These are phyloP conservation scores for Pythium vanterpoolii DNA, from an alignment of 352 stramenopile genomes.

Conservation along the genomic window DNA sequence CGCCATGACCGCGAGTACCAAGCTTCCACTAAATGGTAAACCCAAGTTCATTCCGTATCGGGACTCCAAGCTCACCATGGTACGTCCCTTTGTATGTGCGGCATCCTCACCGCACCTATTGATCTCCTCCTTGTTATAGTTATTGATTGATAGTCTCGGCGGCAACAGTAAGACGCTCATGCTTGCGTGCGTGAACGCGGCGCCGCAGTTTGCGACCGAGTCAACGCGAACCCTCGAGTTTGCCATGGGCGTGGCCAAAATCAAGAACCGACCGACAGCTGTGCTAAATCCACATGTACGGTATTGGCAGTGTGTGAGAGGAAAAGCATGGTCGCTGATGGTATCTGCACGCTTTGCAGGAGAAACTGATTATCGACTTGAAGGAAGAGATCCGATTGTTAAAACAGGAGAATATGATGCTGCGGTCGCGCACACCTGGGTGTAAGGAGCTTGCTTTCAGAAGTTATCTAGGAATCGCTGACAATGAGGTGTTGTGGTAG, in stretches of 20 bases:
- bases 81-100: not conserved
- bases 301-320: not conserved
- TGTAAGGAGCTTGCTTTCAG: slow-evolving; percentile 27
- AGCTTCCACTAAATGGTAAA: not conserved
- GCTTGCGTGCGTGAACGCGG: slow-evolving; percentile 68
- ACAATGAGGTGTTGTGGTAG: slow-evolving; percentile 17
- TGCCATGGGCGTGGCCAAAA: slow-evolving; percentile 76
- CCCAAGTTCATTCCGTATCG: slow-evolving; percentile 63
- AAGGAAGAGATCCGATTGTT: slow-evolving; percentile 66
- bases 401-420: slow-evolving; percentile 69
- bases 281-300: slow-evolving; percentile 60
- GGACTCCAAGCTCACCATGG: slow-evolving; percentile 76
- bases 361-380: slow-evolving; percentile 68
- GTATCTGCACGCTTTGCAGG: slow-evolving; percentile 20
- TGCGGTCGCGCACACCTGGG: slow-evolving; percentile 57
- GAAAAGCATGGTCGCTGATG: not conserved
- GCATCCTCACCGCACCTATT: too few relatives aligned
- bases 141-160: slow-evolving; percentile 67
- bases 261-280: slow-evolving; percentile 67
- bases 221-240: slow-evolving; percentile 72
- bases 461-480: not conserved
- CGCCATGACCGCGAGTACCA: slow-evolving; percentile 45
- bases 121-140: slow-evolving; percentile 30
- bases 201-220: slow-evolving; percentile 53
- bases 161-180: slow-evolving; percentile 79